Evolutionary conservation across 495 filamentous ascomycete genomes (phyloP), one percentile per base, ranked within the genome.

Genomic region (Tuber indicum): DNA sequence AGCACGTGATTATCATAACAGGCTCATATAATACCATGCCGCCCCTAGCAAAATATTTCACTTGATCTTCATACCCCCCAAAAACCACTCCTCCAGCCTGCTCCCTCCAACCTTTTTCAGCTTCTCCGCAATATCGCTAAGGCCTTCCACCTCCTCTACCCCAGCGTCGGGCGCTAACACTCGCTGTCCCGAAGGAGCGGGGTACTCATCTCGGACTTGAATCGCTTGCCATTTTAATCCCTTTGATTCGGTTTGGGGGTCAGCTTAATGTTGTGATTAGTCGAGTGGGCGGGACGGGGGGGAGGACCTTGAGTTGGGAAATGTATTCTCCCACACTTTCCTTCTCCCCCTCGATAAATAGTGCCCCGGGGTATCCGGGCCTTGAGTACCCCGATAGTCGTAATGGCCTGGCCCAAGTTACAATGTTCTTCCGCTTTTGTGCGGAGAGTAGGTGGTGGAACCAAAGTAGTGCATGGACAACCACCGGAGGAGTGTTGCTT

Each of bases 171-270:
- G 47, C 44, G 7, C n/a, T 10, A 43, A 46, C 52, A 74, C 36
- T 36, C 45, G 26, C 71, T 42, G 21, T 23, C 58, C 72, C n/a
- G 39, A 70, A 9, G 45, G 8, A 26, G 23, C 26, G 2, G 26
- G 32, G 32, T 42, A 7, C 39, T 70, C 26, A 23, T 42, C 75
- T 19, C 52, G 66, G 45, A 76, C 43, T 69, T 52, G 42, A 32
- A 76, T 47, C 47, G 75, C 71, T 45, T 69, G 49, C 47, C 75
- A 76, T 36, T 45, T 72, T 70, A 47, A 69, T 39, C 71, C 71
- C 72, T 71, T 41, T 21, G 23, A 12, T 16, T 45, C 32, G 7
- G 47, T 52, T 7, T n/a, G 21, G 12, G 23, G 49, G 41, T 72
- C 42, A 52, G 58, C 39, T n/a, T 52, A 12, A 39, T 62, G 23